Percentiles rank a stretch among this genome's conserved stretches.
These are phyloP conservation scores for Coleophoma crateriformis DNA, from an alignment of 2,329 filamentous ascomycete species.

Conservation along the genomic window DNA sequence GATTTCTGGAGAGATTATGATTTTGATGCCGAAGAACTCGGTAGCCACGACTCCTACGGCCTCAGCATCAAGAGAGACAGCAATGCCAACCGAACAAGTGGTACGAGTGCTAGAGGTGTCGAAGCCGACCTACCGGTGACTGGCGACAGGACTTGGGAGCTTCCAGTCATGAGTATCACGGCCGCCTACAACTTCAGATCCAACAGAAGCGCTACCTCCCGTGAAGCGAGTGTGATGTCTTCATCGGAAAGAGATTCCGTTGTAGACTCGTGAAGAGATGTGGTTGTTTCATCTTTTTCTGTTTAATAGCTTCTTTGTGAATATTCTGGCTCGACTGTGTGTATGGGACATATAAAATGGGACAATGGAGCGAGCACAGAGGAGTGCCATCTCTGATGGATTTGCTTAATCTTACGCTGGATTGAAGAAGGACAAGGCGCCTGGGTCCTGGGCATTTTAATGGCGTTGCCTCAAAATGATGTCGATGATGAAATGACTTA, in stretches of 20 bases:
- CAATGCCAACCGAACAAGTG: background rate
- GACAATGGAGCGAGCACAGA: background rate
- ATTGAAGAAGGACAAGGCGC: too few species aligned
- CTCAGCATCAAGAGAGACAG: background rate
- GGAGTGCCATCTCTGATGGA: background rate
- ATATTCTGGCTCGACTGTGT: background rate
- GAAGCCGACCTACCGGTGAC: background rate
- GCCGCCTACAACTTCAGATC: background rate
- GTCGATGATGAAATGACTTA: too few species aligned
- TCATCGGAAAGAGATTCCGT: background rate
- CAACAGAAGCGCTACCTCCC: background rate
- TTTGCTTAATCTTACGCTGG: too few species aligned
- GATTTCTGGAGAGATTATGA: constrained; percentile 18
- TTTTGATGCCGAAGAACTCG: constrained; percentile 14
- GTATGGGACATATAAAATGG: background rate
- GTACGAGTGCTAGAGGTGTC: background rate
- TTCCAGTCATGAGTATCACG: constrained; percentile 4
- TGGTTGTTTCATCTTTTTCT: background rate
- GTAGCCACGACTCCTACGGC: constrained; percentile 7
- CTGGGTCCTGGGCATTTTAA: too few species aligned
- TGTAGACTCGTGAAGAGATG: too few species aligned
- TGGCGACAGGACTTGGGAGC: constrained; percentile 12
- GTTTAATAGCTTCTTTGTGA: background rate
- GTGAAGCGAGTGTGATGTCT: background rate
- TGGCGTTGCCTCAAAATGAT: too few species aligned